These are phyloP conservation scores for Kluyveromyces dobzhanskii DNA, from an alignment of 805 yeast genomes.

Conservation along the genomic window DNA sequence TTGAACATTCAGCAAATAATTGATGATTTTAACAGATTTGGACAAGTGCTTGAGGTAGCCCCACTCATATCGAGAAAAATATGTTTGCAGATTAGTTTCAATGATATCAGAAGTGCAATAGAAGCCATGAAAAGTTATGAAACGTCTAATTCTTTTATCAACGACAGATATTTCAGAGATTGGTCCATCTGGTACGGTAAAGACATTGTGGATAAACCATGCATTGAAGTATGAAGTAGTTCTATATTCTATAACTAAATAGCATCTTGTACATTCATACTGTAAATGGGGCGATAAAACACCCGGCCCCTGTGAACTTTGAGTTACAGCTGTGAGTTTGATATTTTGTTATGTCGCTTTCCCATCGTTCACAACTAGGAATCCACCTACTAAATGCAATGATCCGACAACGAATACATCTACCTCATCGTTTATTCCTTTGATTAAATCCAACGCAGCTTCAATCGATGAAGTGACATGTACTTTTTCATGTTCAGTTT, in stretches of 20 bases:
- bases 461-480: constrained; percentile 70
- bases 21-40: constrained; percentile 47
- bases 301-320: too few relatives aligned
- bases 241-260: constrained; percentile 5
- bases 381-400: constrained; percentile 88
- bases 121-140: constrained; percentile 43
- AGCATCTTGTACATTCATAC: neutral
- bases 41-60: constrained; percentile 50
- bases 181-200: constrained; percentile 64
- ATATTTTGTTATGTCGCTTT: constrained; percentile 6
- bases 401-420: constrained; percentile 94
- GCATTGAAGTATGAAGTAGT: constrained; percentile 21
- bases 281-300: neutral
- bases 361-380: constrained; percentile 72
- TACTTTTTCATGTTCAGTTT: constrained; percentile 36
- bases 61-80: constrained; percentile 62
- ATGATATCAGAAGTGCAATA: constrained; percentile 52
- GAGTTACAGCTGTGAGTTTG: too few relatives aligned
- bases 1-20: constrained; percentile 39
- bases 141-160: constrained; percentile 27
- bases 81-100: constrained; percentile 52
- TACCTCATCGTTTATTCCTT: constrained; percentile 29
- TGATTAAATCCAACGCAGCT: constrained; percentile 49
- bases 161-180: constrained; percentile 37
- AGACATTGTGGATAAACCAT: constrained; percentile 56